Conservation (phyloP, 768 basidiomycete genomes). For the Suillus brevipes region DNA sequence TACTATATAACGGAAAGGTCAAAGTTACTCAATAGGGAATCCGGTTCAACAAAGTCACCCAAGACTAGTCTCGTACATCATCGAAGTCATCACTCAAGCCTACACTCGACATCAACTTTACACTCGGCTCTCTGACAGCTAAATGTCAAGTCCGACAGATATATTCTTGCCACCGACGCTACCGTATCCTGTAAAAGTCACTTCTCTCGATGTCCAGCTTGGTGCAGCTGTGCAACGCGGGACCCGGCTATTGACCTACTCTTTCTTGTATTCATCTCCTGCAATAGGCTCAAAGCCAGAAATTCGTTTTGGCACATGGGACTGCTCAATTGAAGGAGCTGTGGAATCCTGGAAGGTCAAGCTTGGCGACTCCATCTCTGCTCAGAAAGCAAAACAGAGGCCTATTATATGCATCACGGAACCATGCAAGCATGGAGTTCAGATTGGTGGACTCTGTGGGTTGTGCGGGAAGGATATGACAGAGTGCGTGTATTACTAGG, state of each 20-base stretch:
- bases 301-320: constrained; percentile 87
- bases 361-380: constrained; percentile 62
- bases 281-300: constrained; percentile 52
- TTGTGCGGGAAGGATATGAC: constrained; percentile 96
- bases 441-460: constrained; percentile 89
- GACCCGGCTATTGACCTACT: constrained; percentile 79
- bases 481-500: constrained; percentile 50
- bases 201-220: constrained; percentile 58
- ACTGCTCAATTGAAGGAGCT: constrained; percentile 80
- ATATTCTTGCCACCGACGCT: constrained; percentile 75
- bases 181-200: constrained; percentile 84
- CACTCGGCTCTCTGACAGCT: constrained; percentile 9
- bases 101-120: neutral
- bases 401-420: constrained; percentile 72
- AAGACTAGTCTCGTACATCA: constrained; percentile 1
- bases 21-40: constrained; percentile 4
- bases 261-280: constrained; percentile 61
- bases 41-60: constrained; percentile 1
- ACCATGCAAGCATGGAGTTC: constrained; percentile 96
- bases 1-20: neutral
- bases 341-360: constrained; percentile 71
- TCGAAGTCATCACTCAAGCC: constrained; percentile 4
- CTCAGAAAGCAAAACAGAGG: constrained; percentile 55
- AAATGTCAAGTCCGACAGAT: constrained; percentile 65
- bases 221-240: constrained; percentile 61